These are phyloP conservation scores for Rhizopogon rudus DNA, from an alignment of 768 basidiomycete genomes.

Conservation along the genomic window DNA sequence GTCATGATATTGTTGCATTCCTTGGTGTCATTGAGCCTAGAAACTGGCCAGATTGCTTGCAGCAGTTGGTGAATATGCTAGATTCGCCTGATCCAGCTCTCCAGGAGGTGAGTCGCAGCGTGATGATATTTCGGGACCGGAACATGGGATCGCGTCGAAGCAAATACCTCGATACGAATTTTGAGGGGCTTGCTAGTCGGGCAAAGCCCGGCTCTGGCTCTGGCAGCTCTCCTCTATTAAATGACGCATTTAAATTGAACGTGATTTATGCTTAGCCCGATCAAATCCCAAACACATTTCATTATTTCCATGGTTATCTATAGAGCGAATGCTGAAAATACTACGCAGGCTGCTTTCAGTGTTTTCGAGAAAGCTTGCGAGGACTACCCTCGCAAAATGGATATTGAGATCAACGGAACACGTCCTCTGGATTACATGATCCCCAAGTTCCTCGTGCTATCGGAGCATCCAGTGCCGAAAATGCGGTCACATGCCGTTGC, in stretches of 20 bases:
- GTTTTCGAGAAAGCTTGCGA: conserved; percentile 94
- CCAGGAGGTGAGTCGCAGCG: conserved; percentile 71
- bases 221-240: background rate
- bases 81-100: conserved; percentile 69
- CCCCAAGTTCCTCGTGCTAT: conserved; percentile 86
- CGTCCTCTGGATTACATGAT: conserved; percentile 95
- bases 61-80: conserved; percentile 74
- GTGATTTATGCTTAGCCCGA: background rate
- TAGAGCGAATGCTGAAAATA: conserved; percentile 11
- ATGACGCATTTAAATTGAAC: background rate
- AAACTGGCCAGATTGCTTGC: conserved; percentile 94
- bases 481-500: conserved; percentile 92
- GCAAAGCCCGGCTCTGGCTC: background rate
- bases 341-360: conserved; percentile 78
- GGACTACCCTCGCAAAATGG: conserved; percentile 93
- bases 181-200: background rate
- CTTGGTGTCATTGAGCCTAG: conserved; percentile 83
- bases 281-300: background rate
- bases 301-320: background rate
- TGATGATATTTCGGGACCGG: background rate
- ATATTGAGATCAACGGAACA: conserved; percentile 90
- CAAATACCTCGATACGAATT: background rate
- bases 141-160: background rate
- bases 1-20: conserved; percentile 88
- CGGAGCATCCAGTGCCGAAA: conserved; percentile 80